Conservation (phyloP, 345 rosid genomes). For the Brassica incana region DNA sequence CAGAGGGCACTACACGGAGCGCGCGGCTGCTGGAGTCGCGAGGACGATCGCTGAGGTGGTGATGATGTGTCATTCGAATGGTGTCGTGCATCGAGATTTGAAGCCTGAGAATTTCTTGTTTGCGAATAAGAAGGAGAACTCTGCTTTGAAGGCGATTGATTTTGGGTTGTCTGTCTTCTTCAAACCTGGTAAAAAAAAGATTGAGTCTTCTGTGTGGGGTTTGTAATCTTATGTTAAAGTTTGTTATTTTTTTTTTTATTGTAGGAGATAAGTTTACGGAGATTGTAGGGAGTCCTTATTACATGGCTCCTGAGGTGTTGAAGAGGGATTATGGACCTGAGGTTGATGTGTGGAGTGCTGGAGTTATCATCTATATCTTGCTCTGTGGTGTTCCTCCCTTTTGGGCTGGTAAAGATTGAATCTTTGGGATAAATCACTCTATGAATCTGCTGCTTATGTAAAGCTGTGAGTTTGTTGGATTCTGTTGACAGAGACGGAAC, state of each 20-base stretch:
- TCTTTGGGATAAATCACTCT: too few species aligned
- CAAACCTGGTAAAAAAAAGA: constrained; percentile 67
- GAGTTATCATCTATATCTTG: constrained; percentile 84
- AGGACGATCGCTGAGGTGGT: constrained; percentile 90
- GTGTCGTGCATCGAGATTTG: constrained; percentile 92
- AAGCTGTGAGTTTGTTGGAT: background rate
- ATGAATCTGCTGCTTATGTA: background rate
- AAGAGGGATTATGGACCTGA: constrained; percentile 88
- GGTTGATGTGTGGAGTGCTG: constrained; percentile 95
- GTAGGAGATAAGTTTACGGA: constrained; percentile 78
- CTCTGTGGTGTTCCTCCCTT: constrained; percentile 93
- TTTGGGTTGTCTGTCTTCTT: constrained; percentile 89
- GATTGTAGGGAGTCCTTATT: constrained; percentile 97
- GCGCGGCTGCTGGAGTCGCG: constrained; percentile 81
- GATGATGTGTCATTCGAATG: constrained; percentile 86
- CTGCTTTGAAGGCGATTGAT: constrained; percentile 83
- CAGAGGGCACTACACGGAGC: constrained; percentile 89
- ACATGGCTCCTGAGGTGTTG: constrained; percentile 96
- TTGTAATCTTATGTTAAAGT: background rate
- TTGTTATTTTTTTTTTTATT: background rate
- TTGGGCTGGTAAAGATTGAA: constrained; percentile 60
- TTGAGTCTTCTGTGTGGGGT: background rate
- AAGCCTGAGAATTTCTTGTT: constrained; percentile 96
- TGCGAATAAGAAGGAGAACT: constrained; percentile 85
- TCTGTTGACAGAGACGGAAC: constrained; percentile 73